Conservation (phyloP, 805 yeast species). For the Metschnikowia amazonensis region DNA sequence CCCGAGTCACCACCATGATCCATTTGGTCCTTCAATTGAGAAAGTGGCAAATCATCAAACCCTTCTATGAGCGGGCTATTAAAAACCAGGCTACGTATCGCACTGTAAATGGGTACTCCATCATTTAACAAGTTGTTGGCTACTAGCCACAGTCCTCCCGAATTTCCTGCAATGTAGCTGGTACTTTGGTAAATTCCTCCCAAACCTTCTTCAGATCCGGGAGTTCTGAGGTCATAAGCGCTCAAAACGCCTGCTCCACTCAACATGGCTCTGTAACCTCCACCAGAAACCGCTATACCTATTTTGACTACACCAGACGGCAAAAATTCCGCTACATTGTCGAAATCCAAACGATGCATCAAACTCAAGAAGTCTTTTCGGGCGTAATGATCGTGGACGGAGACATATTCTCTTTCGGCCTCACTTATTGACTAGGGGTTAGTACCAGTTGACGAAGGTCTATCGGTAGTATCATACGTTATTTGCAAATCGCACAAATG, state of each 20-base stretch:
- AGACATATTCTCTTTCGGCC: slow-evolving; percentile 26
- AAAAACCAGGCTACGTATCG: slow-evolving; percentile 24
- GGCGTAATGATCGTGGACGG: slow-evolving; percentile 27
- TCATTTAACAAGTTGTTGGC: slow-evolving; percentile 40
- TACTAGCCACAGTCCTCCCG: slow-evolving; percentile 74
- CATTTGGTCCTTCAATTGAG: slow-evolving; percentile 10
- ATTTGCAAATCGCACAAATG: slow-evolving; percentile 11
- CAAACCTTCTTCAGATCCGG: slow-evolving; percentile 29
- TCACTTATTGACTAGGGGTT: slow-evolving; percentile 8
- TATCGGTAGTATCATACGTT: slow-evolving; percentile 6
- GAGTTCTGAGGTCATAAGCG: slow-evolving; percentile 48
- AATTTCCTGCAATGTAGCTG: slow-evolving; percentile 58
- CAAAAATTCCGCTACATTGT: background rate
- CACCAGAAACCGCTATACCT: slow-evolving; percentile 47
- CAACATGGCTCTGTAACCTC: slow-evolving; percentile 58
- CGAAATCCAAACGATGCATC: slow-evolving; percentile 18
- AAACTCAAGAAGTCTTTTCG: slow-evolving; percentile 26
- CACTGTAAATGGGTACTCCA: slow-evolving; percentile 22
- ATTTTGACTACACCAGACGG: slow-evolving; percentile 21
- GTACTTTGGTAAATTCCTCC: slow-evolving; percentile 54
- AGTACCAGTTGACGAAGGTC: background rate
- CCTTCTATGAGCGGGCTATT: slow-evolving; percentile 52
- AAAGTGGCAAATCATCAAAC: slow-evolving; percentile 47
- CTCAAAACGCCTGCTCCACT: slow-evolving; percentile 53
- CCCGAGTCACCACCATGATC: background rate